A percentile compares a stretch with the other conserved stretches of the same genome.
These are phyloP conservation scores for Cyberlindnera suaveolens DNA, from an alignment of 805 yeast species.

Conservation along the genomic window DNA sequence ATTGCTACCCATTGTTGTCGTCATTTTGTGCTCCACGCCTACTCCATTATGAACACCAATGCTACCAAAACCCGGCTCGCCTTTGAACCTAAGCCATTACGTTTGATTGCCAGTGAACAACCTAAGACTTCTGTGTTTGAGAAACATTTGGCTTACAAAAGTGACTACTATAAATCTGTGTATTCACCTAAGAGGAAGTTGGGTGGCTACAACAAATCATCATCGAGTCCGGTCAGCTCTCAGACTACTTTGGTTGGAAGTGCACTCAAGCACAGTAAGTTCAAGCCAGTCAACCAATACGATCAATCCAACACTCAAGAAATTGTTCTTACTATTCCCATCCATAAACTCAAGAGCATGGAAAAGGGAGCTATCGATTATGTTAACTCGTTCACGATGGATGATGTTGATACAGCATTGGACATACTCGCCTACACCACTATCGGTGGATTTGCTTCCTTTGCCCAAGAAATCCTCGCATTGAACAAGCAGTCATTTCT, in stretches of 20 bases:
- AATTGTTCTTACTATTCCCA: slow-evolving; percentile 10
- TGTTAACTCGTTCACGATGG: slow-evolving; percentile 4
- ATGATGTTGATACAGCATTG: slow-evolving; percentile 1
- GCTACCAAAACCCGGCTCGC: background rate
- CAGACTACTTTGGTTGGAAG: background rate
- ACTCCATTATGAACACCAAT: background rate
- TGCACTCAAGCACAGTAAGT: background rate
- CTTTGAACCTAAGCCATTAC: slow-evolving; percentile 5
- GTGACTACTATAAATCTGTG: background rate
- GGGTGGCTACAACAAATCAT: background rate
- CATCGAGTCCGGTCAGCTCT: background rate
- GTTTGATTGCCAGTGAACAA: slow-evolving; percentile 8
- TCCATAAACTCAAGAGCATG: slow-evolving; percentile 4
- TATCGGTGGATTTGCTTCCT: slow-evolving; percentile 8
- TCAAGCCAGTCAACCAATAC: background rate
- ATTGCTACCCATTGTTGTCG: no score
- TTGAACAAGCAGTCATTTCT: slow-evolving; percentile 9
- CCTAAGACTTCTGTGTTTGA: slow-evolving; percentile 19
- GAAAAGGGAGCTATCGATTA: background rate
- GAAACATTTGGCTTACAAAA: slow-evolving; percentile 10
- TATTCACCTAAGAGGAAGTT: background rate
- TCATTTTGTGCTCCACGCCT: no score
- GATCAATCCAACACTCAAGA: background rate
- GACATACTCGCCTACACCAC: slow-evolving; percentile 4
- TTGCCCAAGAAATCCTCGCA: slow-evolving; percentile 11